Percentiles rank a stretch among this genome's conserved stretches.
Evolutionary conservation across 371 early-diverging fungal genomes (phyloP).

Genomic region (Circinella umbellata): DNA sequence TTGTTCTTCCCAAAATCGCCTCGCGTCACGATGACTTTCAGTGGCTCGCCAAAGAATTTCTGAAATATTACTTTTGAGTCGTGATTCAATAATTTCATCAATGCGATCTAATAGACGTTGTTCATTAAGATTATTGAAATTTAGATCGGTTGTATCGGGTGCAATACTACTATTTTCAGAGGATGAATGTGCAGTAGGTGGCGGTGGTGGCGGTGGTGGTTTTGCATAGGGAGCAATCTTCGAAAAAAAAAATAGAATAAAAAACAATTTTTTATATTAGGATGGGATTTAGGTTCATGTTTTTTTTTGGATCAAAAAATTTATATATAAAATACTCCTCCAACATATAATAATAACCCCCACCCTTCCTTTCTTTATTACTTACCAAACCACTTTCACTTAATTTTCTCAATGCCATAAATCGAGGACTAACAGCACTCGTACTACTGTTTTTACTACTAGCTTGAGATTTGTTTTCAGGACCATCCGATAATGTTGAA

Average conservation of each 20-base stretch:
- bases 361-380: neutral
- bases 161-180: neutral
- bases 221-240: neutral
- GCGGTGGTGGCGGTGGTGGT: constrained; percentile 3
- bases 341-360: neutral
- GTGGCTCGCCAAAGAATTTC: constrained; percentile 40
- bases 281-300: too few species aligned
- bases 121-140: constrained; percentile 11
- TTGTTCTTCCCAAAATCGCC: constrained; percentile 44
- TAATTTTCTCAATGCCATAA: constrained; percentile 49
- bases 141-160: neutral
- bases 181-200: neutral
- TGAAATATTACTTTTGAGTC: constrained; percentile 31
- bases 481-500: neutral
- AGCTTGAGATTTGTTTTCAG: constrained; percentile 10
- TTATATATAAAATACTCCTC: neutral
- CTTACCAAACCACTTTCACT: constrained; percentile 34
- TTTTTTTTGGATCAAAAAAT: too few species aligned
- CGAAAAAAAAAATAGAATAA: too few species aligned
- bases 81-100: constrained; percentile 29
- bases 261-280: too few species aligned
- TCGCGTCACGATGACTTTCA: constrained; percentile 37
- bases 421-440: constrained; percentile 51
- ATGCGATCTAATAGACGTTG: constrained; percentile 27
- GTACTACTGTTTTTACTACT: constrained; percentile 24